Base-by-base conservation (phyloP, 2,329 filamentous ascomycete species). In the Apiospora kogelbergensis region DNA sequence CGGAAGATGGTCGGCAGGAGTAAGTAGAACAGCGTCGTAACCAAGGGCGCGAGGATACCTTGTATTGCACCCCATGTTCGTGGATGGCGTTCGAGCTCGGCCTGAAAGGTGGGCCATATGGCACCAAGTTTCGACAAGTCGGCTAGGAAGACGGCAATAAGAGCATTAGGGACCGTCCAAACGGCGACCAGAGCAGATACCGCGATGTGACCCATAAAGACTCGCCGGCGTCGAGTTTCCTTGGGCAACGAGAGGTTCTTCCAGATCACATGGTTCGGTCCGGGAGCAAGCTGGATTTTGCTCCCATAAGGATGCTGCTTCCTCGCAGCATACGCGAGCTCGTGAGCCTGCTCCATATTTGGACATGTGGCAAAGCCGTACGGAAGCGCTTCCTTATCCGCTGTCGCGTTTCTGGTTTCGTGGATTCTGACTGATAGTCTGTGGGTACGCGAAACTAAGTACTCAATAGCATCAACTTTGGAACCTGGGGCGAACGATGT, bases 311-410 rank as follows among this genome's bases (percentile, higher is more conserved):
- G 93, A 74, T 91, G 92, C 82, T 95, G 96, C 65, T 90, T 93
- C 69, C 92, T 92, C 24, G 91, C 89, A 11, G 90, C 88, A 80
- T 92, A 97, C 13, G 95, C 96, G 71, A 97, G 94, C 24, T 88
- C 89, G 77, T 99, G 96, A 0, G 96, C 94, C 74, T 97, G 93
- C 69, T 90, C 86, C 68, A 99, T 97, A 57, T 91, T 91, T 57
- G 95, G 90, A 81, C 96, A 99, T 75, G 94, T 98, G 9, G 95
- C 95, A 78, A 99, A 99, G 0, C 96, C 96, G 77, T 95, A 99
- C 0, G 93, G 87, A 87, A 97, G 91, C 20, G 94, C 91, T 77
- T 95, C 93, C 66, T 95, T 90, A 78, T 91, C 94, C 80, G 98
- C 95, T 9, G 98, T 90, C 0, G 89, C 90, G 45, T 89, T 87